These are phyloP conservation scores for Eudorina sp. DNA, from an alignment of 139 green algal species.

Conservation along the genomic window DNA sequence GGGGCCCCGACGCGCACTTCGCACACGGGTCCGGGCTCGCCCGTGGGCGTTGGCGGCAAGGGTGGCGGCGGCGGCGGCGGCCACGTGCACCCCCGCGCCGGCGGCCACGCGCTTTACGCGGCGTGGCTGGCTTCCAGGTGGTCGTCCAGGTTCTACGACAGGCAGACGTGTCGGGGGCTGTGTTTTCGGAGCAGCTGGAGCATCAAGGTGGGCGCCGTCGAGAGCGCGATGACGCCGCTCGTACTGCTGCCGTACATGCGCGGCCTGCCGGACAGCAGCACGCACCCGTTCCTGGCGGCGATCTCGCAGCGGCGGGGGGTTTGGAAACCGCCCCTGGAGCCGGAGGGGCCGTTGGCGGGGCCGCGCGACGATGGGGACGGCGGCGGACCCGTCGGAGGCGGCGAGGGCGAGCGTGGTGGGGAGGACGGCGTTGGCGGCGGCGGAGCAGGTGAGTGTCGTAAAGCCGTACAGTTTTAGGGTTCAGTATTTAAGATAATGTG, in stretches of 20 bases:
- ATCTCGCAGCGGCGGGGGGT: background rate
- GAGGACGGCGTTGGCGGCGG: background rate
- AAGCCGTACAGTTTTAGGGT: too few relatives aligned
- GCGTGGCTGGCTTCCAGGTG: background rate
- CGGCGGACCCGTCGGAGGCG: too few relatives aligned
- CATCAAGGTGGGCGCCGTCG: background rate
- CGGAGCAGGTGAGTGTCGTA: background rate
- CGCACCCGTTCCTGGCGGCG: background rate
- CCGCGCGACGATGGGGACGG: background rate
- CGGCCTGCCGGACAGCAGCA: conserved; percentile 1
- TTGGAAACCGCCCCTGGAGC: background rate
- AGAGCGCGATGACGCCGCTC: background rate
- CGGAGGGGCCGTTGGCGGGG: background rate
- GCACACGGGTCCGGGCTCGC: too few relatives aligned
- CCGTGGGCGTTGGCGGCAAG: too few relatives aligned
- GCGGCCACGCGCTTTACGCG: conserved; percentile 17
- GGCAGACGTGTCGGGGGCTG: background rate
- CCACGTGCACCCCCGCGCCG: background rate
- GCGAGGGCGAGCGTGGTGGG: background rate
- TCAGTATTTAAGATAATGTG: too few relatives aligned
- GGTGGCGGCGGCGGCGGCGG: too few relatives aligned
- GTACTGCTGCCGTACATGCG: background rate
- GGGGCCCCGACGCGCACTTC: background rate
- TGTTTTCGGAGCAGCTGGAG: conserved; percentile 34
- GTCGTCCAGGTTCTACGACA: background rate